Percentiles rank a stretch among this genome's conserved stretches.
Evolutionary conservation across 805 yeast genomes (phyloP).

Genomic region (Saccharomycopsis sp.): DNA sequence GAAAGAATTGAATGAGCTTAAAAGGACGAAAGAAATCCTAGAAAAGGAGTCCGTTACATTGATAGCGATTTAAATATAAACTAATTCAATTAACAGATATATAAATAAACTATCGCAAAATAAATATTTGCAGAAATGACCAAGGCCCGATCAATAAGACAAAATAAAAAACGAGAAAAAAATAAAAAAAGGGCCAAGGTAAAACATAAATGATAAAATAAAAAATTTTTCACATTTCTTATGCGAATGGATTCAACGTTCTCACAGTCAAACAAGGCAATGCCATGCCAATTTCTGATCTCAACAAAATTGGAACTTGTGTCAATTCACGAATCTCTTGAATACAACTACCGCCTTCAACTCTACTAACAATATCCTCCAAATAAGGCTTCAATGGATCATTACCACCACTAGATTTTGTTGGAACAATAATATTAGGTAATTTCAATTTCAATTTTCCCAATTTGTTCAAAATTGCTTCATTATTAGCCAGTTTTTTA

Average conservation of each 20-base stretch:
- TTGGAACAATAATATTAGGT: conserved; percentile 31
- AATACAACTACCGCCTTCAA: conserved; percentile 47
- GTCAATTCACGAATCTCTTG: conserved; percentile 78
- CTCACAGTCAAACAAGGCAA: conserved; percentile 91
- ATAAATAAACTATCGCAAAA: too few species aligned
- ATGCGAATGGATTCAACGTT: conserved; percentile 78
- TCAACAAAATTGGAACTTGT: conserved; percentile 74
- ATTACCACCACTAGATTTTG: conserved; percentile 17
- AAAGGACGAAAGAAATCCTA: background rate
- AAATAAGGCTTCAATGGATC: conserved; percentile 51
- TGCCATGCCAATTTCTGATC: conserved; percentile 94
- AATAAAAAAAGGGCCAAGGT: too few species aligned
- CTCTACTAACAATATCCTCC: conserved; percentile 47
- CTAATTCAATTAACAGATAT: too few species aligned
- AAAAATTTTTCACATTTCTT: too few species aligned
- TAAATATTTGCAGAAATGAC: too few species aligned
- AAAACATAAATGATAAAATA: too few species aligned
- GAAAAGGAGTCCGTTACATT: too few species aligned
- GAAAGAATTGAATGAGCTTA: conserved; percentile 5
- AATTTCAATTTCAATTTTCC: conserved; percentile 42
- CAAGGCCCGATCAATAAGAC: too few species aligned
- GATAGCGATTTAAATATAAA: too few species aligned
- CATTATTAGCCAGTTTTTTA: conserved; percentile 26
- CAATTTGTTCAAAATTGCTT: conserved; percentile 42
- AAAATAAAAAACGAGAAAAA: too few species aligned